Conservation (phyloP, 345 rosid genomes). For the Melaleuca alternifolia region DNA sequence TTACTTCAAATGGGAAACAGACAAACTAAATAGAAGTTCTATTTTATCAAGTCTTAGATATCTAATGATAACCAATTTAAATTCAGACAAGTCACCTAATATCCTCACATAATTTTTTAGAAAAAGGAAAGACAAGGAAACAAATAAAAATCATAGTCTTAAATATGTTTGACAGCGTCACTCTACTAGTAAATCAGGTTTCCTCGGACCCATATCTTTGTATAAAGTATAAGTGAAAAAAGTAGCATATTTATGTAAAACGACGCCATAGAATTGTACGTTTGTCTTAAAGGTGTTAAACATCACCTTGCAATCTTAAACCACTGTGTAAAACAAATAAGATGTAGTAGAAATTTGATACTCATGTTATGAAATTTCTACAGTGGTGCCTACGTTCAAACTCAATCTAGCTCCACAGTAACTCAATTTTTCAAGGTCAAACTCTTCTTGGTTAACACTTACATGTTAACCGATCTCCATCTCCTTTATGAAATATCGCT, state of each 20-base stretch:
- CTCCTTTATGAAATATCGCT: not conserved
- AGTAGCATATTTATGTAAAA: not conserved
- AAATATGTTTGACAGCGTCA: not conserved
- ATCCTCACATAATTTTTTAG: not conserved
- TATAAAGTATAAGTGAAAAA: not conserved
- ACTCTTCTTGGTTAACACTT: not conserved
- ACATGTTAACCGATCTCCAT: not conserved
- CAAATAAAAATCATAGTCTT: not conserved
- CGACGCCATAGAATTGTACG: not conserved
- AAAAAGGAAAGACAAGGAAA: not conserved
- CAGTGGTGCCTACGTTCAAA: not conserved
- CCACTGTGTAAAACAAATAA: not conserved
- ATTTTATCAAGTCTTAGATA: not conserved
- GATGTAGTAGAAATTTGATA: not conserved
- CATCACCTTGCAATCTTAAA: not conserved
- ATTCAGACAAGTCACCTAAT: not conserved
- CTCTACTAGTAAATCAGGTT: not conserved
- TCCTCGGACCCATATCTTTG: not conserved
- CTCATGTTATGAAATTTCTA: not conserved
- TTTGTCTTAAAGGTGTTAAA: not conserved
- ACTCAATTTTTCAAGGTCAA: not conserved
- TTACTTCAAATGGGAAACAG: not conserved
- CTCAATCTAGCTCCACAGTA: not conserved
- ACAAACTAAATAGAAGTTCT: not conserved
- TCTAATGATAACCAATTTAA: not conserved